Evolutionary conservation across 352 stramenopile species (phyloP).

Genomic region (Phytophthora boehmeriae): DNA sequence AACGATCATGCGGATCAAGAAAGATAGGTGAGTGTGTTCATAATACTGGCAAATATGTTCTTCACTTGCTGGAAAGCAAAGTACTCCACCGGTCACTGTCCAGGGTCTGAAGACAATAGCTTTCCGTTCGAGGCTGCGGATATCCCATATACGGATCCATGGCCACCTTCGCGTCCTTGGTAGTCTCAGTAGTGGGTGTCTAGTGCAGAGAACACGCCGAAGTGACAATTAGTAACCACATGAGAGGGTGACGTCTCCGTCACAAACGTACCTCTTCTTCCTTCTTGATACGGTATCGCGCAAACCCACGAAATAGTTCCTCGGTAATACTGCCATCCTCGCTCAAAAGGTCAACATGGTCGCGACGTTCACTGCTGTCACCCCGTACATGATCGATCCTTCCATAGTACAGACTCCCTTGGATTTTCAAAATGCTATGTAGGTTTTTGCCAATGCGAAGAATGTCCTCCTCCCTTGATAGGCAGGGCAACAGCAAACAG

Average conservation of each 20-base stretch:
- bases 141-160: slow-evolving; percentile 68
- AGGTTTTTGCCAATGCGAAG: slow-evolving; percentile 78
- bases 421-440: slow-evolving; percentile 66
- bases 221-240: background rate
- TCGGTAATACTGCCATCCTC: slow-evolving; percentile 69
- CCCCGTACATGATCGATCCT: slow-evolving; percentile 32
- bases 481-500: slow-evolving; percentile 69
- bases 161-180: slow-evolving; percentile 29
- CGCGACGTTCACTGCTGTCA: background rate
- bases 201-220: slow-evolving; percentile 9
- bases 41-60: too few relatives aligned
- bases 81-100: slow-evolving; percentile 44
- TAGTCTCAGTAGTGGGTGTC: slow-evolving; percentile 18
- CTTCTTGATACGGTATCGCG: slow-evolving; percentile 66
- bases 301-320: slow-evolving; percentile 72
- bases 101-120: slow-evolving; percentile 64
- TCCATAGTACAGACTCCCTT: slow-evolving; percentile 72
- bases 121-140: slow-evolving; percentile 59
- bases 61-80: too few relatives aligned
- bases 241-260: too few relatives aligned
- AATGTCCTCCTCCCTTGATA: slow-evolving; percentile 62
- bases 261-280: slow-evolving; percentile 42
- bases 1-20: background rate
- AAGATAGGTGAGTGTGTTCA: background rate
- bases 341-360: slow-evolving; percentile 37